Conservation (phyloP, 2,329 filamentous ascomycete species). For the Penicillium aurantiogriseum region DNA sequence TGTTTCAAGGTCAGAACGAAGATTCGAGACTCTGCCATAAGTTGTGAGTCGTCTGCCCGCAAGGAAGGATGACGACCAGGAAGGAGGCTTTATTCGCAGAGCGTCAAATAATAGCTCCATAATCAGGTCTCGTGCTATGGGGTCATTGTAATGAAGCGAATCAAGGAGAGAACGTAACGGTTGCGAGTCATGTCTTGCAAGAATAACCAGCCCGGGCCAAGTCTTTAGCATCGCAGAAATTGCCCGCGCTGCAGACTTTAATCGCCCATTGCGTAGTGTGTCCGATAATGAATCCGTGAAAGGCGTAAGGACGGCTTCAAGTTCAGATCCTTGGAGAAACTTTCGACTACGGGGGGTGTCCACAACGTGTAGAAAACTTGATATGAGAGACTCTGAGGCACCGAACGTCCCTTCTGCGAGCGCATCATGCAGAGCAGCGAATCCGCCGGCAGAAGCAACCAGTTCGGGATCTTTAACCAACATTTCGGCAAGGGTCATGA, state of each 20-base stretch:
- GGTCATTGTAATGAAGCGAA: constrained; percentile 59
- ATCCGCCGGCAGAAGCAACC: constrained; percentile 77
- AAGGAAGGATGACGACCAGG: constrained; percentile 94
- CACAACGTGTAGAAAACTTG: constrained; percentile 84
- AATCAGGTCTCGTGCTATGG: constrained; percentile 67
- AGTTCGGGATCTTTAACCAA: constrained; percentile 80
- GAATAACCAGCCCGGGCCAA: constrained; percentile 86
- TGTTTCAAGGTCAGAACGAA: constrained; percentile 62
- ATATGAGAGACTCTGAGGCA: constrained; percentile 82
- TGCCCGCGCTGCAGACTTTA: constrained; percentile 89
- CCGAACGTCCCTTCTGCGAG: constrained; percentile 88
- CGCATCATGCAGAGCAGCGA: constrained; percentile 85
- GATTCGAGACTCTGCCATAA: constrained; percentile 87
- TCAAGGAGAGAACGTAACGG: constrained; percentile 78
- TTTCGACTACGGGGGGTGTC: constrained; percentile 78
- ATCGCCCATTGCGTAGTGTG: constrained; percentile 57
- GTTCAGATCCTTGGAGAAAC: constrained; percentile 81
- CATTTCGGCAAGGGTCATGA: constrained; percentile 90
- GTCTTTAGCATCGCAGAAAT: constrained; percentile 87
- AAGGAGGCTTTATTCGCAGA: constrained; percentile 84
- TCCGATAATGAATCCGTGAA: constrained; percentile 77
- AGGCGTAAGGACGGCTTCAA: constrained; percentile 84
- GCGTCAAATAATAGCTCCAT: constrained; percentile 83
- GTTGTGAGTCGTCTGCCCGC: constrained; percentile 90
- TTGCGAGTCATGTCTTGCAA: constrained; percentile 84